Base-by-base conservation (phyloP, 1,139 yeast genomes). In the Nadsonia starkeyi-henricii region DNA sequence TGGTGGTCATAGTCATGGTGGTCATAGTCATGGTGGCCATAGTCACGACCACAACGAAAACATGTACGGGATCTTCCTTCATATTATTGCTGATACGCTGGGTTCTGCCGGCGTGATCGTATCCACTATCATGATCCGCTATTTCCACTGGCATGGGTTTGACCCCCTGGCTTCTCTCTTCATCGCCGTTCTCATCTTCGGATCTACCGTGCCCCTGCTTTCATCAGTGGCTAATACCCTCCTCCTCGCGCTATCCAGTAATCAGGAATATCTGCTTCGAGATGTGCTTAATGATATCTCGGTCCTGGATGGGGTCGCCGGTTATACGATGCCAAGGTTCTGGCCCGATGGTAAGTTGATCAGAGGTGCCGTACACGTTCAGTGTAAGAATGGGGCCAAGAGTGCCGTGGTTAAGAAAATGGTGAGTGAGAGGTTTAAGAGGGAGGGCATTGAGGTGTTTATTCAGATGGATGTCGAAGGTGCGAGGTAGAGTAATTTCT, bases 81-180 rank as follows among this genome's bases (percentile, higher is more conserved):
- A 91, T 58, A 85, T 91, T 44, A 65, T 91, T 45, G 98, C 99
- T 0, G 99, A 91, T 59, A 91, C 98, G 0, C 69, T 93, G 36
- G 98, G 99, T 0, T 89, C 97, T 0, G 95, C 88, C 0, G 97
- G 98, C 4, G 99, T 93, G 21, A 91, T 93, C 13, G 65, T 85
- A 0, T 88, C 97, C 0, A 91, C 98, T 0, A 54, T 73, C 28
- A 68, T 75, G 48, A 70, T 78, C 1, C 54, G 64, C 42, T 63
- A 62, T 48, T 66, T 66, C 52, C 69, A 70, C 41, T 71, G 74
- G 74, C 70, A 75, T 42, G 84, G 85, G 0, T 85, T 85, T 61
- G 99, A 91, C 61, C 96, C 99, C 0, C 65, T 91, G 20, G 95
- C 97, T 0, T 89, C 97, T 1, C 71, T 93, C 2, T 73, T 88